phyloP scores from a whole-genome alignment of 345 rosid species.

The Citrus glauca region DNA sequence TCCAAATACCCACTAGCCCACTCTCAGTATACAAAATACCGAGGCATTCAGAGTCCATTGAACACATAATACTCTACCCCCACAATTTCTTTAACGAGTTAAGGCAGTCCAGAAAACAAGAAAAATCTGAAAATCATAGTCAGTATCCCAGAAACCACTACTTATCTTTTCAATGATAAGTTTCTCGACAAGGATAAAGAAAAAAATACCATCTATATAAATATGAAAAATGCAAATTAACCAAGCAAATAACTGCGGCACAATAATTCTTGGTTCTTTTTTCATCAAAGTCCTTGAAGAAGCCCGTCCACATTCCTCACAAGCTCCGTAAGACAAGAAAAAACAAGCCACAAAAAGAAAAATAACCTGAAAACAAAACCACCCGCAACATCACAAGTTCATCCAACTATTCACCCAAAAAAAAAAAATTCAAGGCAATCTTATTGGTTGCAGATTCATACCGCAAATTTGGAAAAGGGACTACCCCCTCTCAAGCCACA shows the following conservation, averaged over 20 bases:
- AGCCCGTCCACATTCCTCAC: conserved; percentile 34
- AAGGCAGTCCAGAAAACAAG: background rate
- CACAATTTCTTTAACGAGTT: background rate
- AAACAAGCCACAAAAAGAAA: conserved; percentile 37
- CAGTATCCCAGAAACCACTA: background rate
- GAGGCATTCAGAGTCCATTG: background rate
- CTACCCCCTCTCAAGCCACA: conserved; percentile 67
- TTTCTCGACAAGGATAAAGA: background rate
- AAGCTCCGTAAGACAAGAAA: conserved; percentile 42
- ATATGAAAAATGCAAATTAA: conserved; percentile 19
- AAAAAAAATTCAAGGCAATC: background rate
- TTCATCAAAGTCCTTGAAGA: conserved; percentile 28
- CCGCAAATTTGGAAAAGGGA: conserved; percentile 52
- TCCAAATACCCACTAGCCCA: background rate
- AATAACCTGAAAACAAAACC: conserved; percentile 37
- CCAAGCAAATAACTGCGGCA: conserved; percentile 34
- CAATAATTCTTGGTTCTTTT: conserved; percentile 25
- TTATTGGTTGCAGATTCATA: conserved; percentile 19
- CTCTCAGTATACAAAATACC: background rate
- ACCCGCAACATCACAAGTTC: conserved; percentile 1
- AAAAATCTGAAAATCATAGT: conserved; percentile 9
- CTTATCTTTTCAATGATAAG: background rate
- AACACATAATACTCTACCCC: background rate
- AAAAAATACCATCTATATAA: conserved; percentile 19
- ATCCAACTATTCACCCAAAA: background rate